Conservation (phyloP, 1,284 basidiomycete genomes). For the Ganoderma multipileum region DNA sequence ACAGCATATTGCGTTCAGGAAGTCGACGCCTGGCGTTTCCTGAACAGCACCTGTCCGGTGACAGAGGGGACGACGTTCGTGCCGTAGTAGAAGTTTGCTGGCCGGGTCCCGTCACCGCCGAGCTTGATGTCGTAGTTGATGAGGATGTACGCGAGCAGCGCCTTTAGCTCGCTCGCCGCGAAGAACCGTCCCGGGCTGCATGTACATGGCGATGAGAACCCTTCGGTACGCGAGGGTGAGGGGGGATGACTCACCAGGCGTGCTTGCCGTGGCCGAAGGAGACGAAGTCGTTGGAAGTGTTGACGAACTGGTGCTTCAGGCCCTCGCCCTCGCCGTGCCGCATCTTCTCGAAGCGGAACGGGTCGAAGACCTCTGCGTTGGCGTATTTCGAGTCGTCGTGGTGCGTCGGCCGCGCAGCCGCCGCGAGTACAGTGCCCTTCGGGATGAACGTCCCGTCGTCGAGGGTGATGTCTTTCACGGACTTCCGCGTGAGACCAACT, state of each 20-base stretch:
- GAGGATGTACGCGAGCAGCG: conserved; percentile 50
- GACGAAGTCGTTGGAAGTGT: conserved; percentile 38
- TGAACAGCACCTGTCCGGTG: conserved; percentile 14
- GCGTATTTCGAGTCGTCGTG: conserved; percentile 48
- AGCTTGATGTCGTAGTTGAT: conserved; percentile 48
- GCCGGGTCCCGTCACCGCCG: conserved; percentile 6
- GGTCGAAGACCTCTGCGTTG: conserved; percentile 47
- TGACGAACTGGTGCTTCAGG: conserved; percentile 40
- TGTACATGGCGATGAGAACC: too few species aligned
- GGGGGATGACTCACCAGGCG: conserved; percentile 27
- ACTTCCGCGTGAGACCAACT: conserved; percentile 29
- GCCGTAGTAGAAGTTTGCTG: conserved; percentile 3
- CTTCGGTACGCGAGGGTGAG: background rate
- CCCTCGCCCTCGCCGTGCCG: conserved; percentile 35
- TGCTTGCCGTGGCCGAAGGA: conserved; percentile 38
- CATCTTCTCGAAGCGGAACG: conserved; percentile 54
- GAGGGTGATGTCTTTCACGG: conserved; percentile 45
- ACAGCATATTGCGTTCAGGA: background rate
- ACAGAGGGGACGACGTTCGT: background rate
- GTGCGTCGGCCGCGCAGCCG: conserved; percentile 48
- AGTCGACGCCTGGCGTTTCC: conserved; percentile 7
- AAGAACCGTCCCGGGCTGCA: conserved; percentile 53
- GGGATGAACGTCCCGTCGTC: conserved; percentile 52
- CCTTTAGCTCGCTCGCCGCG: conserved; percentile 51
- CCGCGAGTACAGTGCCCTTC: conserved; percentile 46